Base-by-base conservation (phyloP, 306 rosid species). In the Sindora glabra region DNA sequence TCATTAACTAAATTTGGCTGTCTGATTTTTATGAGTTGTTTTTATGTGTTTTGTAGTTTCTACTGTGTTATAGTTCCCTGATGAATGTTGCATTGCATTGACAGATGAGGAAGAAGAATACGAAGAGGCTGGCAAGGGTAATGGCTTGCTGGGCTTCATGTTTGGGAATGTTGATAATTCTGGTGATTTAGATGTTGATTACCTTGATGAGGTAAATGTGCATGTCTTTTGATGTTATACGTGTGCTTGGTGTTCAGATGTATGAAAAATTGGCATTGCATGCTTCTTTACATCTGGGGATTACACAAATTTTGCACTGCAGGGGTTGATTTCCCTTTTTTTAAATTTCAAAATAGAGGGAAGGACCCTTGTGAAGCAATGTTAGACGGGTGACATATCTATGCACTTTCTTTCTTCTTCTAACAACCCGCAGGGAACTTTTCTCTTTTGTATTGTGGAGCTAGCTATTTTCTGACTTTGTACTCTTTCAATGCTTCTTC, bases 161-260 rank as follows among this genome's bases (percentile, higher is more conserved):
- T 91, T 88, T 63, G 98, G 98, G 34, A 91, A 91, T 76, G 95
- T 91, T 24, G 94, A 91, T 62, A 89, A 91, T 60, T 91, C 95
- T 22, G 98, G 96, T 23, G 92, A 83, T 73, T 96, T 91, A 34
- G 96, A 91, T 67, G 98, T 71, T 13, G 96, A 91, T 74, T 91
- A 88, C 78, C 95, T 91, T 76, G 98, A 91, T 19, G 92, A 91
- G 96, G 98, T 91, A 77, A 60, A 25, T 46, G 61, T 63, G 5
- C 40, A 68, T 26, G 6, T 69, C 57, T 36, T 56, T 65, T 49
- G 49, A 44, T 61, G 42, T 65, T 19, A 37, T 49, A 1, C 61
- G n/a, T 69, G 15, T 39, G 49, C 41, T 72, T 25, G 34, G 4
- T 63, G 21, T 42, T 41, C 38, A 25, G 51, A 16, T 50, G 21